Percentiles rank a stretch among this genome's conserved stretches.
phyloP scores from a whole-genome alignment of 768 basidiomycete species.

The Amanita molliuscula region DNA sequence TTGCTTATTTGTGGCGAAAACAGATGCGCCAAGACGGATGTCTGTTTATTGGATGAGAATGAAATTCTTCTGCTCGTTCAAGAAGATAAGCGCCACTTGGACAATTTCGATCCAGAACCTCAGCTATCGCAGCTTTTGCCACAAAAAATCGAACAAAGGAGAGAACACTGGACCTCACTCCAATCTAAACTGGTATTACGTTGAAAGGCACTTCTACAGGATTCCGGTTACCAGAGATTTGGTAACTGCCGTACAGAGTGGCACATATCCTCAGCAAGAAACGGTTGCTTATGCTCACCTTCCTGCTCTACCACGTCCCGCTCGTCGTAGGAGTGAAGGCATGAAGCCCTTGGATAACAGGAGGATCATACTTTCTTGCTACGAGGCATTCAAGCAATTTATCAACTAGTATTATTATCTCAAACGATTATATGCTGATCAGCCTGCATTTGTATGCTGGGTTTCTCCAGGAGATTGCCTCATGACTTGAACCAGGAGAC shows the following conservation, averaged over 20 bases:
- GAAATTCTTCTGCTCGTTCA: constrained; percentile 12
- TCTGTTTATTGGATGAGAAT: not conserved
- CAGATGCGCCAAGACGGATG: not conserved
- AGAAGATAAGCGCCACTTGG: constrained; percentile 12
- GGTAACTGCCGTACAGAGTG: constrained; percentile 6
- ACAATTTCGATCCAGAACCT: constrained; percentile 10
- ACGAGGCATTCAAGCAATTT: no score
- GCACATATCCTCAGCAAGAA: constrained; percentile 12
- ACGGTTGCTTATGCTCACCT: not conserved
- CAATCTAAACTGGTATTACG: constrained; percentile 21
- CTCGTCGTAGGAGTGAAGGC: constrained; percentile 5
- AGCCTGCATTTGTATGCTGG: no score
- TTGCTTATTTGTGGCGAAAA: not conserved
- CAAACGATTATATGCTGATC: no score
- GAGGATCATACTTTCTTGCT: no score
- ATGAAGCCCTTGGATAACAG: constrained; percentile 11
- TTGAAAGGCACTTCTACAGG: constrained; percentile 25
- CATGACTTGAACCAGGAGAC: no score
- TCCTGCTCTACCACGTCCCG: constrained; percentile 2
- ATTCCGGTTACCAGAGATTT: constrained; percentile 17
- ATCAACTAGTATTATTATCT: no score
- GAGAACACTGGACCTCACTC: not conserved
- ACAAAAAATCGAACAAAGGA: constrained; percentile 12
- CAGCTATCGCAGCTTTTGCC: constrained; percentile 17
- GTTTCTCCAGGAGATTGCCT: no score